Conservation (phyloP, 345 rosid genomes). For the Populus davidiana region DNA sequence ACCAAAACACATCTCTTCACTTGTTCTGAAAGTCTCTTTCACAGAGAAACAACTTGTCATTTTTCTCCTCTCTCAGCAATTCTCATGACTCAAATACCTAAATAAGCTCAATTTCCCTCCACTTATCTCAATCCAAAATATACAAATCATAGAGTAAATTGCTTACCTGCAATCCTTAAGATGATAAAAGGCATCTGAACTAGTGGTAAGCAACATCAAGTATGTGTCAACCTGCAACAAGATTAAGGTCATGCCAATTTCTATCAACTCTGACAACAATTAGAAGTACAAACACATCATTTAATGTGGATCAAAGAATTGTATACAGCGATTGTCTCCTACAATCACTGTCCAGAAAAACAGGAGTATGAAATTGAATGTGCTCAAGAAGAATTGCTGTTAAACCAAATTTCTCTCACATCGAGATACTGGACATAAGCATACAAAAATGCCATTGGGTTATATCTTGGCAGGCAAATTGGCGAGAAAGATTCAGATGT, state of each 20-base stretch:
- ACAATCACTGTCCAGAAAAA: not conserved
- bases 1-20: not conserved
- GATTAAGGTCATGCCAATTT: constrained; percentile 15
- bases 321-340: not conserved
- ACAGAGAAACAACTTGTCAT: not conserved
- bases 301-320: not conserved
- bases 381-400: not conserved
- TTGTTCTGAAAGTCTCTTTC: not conserved
- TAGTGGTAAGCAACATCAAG: constrained; percentile 85
- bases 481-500: constrained; percentile 97
- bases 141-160: not conserved
- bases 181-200: constrained; percentile 93
- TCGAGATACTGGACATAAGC: constrained; percentile 92
- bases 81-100: not conserved
- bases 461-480: constrained; percentile 96
- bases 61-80: not conserved
- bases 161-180: constrained; percentile 94
- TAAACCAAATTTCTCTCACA: constrained; percentile 53
- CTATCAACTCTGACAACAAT: constrained; percentile 1
- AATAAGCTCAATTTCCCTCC: not conserved
- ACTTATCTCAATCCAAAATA: not conserved
- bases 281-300: not conserved
- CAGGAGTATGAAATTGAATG: not conserved
- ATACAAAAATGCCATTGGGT: constrained; percentile 88
- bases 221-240: constrained; percentile 80